A percentile compares a stretch with the other conserved stretches of the same genome.
Evolutionary conservation across 805 yeast genomes (phyloP).

Genomic region (Kuraishia floccosa): DNA sequence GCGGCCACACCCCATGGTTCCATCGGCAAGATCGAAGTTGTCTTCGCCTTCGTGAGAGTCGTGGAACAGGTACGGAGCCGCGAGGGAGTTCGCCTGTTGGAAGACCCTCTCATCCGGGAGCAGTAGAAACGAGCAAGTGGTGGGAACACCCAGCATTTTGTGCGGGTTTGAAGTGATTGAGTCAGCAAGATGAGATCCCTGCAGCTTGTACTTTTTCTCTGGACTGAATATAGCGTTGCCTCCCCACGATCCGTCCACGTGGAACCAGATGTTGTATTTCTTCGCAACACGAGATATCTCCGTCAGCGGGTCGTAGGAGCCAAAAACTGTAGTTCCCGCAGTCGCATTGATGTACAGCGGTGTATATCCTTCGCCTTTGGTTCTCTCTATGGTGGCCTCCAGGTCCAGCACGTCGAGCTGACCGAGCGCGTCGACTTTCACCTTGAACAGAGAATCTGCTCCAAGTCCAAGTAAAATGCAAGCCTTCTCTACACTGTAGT

Average conservation of each 20-base stretch:
- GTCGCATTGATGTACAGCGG: slow-evolving; percentile 76
- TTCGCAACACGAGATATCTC: slow-evolving; percentile 44
- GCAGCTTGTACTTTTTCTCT: slow-evolving; percentile 29
- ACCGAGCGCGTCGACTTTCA: slow-evolving; percentile 46
- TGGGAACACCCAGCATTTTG: slow-evolving; percentile 83
- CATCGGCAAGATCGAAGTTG: slow-evolving; percentile 70
- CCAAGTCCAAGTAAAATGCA: slow-evolving; percentile 74
- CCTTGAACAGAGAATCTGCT: slow-evolving; percentile 46
- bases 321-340: slow-evolving; percentile 85
- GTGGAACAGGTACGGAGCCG: slow-evolving; percentile 78
- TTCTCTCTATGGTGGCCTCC: slow-evolving; percentile 27
- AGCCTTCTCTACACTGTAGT: slow-evolving; percentile 73
- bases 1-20: slow-evolving; percentile 89
- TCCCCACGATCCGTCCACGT: slow-evolving; percentile 88
- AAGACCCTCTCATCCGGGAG: slow-evolving; percentile 58
- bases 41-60: slow-evolving; percentile 36
- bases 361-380: slow-evolving; percentile 41
- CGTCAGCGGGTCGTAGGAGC: slow-evolving; percentile 64
- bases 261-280: slow-evolving; percentile 57
- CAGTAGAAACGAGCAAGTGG: slow-evolving; percentile 61
- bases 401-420: slow-evolving; percentile 39
- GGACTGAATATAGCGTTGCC: slow-evolving; percentile 68
- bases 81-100: slow-evolving; percentile 61
- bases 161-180: slow-evolving; percentile 79
- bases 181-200: slow-evolving; percentile 58